Conservation (phyloP, 768 basidiomycete species). For the Boletus patriciae region DNA sequence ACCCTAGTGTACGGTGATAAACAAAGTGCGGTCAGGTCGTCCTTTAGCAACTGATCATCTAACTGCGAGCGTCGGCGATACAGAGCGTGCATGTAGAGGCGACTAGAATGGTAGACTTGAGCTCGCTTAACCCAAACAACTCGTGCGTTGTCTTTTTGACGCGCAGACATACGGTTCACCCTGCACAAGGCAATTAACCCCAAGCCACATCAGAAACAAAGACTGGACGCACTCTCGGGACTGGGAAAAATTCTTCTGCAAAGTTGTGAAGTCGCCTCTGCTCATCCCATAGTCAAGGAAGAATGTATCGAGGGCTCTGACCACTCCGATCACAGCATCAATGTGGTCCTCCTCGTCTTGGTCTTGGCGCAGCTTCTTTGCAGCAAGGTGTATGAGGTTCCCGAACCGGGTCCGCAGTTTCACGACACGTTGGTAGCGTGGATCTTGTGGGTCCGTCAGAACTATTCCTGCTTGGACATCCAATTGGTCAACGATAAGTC, state of each 20-base stretch:
- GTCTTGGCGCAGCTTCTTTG: conserved; percentile 58
- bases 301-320: conserved; percentile 73
- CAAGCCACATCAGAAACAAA: neutral
- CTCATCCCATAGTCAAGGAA: conserved; percentile 70
- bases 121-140: conserved; percentile 75
- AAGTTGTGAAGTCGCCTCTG: conserved; percentile 54
- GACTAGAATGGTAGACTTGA: conserved; percentile 72
- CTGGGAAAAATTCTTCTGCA: conserved; percentile 50
- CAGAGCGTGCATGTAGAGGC: conserved; percentile 74
- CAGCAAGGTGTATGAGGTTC: conserved; percentile 63
- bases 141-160: conserved; percentile 75
- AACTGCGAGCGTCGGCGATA: conserved; percentile 71
- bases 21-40: conserved; percentile 70
- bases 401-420: conserved; percentile 65
- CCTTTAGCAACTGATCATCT: conserved; percentile 64
- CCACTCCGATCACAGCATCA: conserved; percentile 76
- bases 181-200: conserved; percentile 33
- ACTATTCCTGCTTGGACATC: conserved; percentile 74
- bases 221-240: conserved; percentile 28
- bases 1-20: conserved; percentile 79
- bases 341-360: conserved; percentile 77
- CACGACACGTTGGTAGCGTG: conserved; percentile 65
- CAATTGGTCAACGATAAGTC: conserved; percentile 63
- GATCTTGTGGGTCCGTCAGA: conserved; percentile 70
- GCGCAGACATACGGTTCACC: conserved; percentile 62